These are phyloP conservation scores for Chloropicon primus DNA, from an alignment of 139 green algal genomes.

Conservation along the genomic window DNA sequence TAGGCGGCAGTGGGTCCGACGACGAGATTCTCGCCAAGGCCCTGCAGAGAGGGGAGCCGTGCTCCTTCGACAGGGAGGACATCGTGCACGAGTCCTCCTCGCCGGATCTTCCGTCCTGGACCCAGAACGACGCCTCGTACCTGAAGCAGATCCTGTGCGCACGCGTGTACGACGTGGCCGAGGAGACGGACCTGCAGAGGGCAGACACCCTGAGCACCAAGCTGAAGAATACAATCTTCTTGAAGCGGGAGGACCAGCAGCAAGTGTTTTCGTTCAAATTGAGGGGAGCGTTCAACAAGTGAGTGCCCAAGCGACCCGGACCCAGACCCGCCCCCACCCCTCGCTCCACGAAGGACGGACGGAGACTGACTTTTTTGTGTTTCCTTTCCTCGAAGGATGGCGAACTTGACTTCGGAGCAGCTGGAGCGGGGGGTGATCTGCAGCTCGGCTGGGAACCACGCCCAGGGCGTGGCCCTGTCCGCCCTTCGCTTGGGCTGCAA, in stretches of 20 bases:
- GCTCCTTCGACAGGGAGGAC: not conserved
- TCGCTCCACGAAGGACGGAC: not conserved
- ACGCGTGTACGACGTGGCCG: constrained; percentile 90
- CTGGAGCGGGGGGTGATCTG: constrained; percentile 74
- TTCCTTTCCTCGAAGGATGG: not conserved
- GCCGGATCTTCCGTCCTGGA: not conserved
- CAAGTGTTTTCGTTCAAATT: constrained; percentile 92
- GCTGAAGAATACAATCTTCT: constrained; percentile 49
- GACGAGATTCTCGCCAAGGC: not conserved
- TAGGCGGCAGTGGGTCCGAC: not conserved
- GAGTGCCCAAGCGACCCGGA: not conserved
- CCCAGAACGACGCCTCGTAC: constrained; percentile 34
- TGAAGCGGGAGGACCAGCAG: constrained; percentile 95
- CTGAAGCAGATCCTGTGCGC: constrained; percentile 76
- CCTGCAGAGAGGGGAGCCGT: not conserved
- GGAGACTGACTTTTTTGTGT: constrained; percentile 27
- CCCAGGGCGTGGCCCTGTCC: constrained; percentile 80
- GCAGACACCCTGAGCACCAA: constrained; percentile 58
- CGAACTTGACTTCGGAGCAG: constrained; percentile 7
- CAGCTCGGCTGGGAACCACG: constrained; percentile 87
- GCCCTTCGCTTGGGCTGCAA: constrained; percentile 39
- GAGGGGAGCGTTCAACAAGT: constrained; percentile 81
- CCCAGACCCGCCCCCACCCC: not conserved
- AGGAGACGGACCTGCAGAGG: constrained; percentile 68
- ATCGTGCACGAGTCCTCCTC: not conserved